A percentile compares a stretch with the other conserved stretches of the same genome.
These are phyloP conservation scores for Penicillium cosmopolitanum DNA, from an alignment of 495 filamentous ascomycete species.

Conservation along the genomic window DNA sequence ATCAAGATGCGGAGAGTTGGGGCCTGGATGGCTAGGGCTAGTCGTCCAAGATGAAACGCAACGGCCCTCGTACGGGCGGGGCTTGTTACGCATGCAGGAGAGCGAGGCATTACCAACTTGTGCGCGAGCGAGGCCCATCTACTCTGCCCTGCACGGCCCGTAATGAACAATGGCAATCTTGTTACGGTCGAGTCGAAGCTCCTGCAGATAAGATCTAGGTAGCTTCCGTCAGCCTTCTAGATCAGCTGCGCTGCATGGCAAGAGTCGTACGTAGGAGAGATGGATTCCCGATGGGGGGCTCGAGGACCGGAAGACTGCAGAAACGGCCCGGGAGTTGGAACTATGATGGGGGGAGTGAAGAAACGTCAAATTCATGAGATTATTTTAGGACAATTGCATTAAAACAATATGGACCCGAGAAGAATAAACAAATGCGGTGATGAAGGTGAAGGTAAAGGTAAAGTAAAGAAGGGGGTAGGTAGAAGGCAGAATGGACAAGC, in stretches of 20 bases:
- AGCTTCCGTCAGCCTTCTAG: slow-evolving; percentile 1
- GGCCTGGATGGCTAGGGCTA: slow-evolving; percentile 2
- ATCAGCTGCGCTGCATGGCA: background rate
- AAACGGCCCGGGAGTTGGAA: background rate
- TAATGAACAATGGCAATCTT: too few species aligned
- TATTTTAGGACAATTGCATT: slow-evolving; percentile 29
- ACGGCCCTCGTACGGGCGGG: slow-evolving; percentile 25
- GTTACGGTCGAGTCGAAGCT: slow-evolving; percentile 20
- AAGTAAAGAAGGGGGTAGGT: background rate
- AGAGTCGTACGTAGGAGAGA: background rate
- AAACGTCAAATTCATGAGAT: slow-evolving; percentile 16
- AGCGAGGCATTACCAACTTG: slow-evolving; percentile 4
- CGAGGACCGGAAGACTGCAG: slow-evolving; percentile 18
- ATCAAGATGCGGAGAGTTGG: slow-evolving; percentile 31
- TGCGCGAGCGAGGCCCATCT: background rate
- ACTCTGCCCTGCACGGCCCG: background rate
- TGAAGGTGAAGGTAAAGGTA: background rate
- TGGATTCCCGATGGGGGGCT: slow-evolving; percentile 10
- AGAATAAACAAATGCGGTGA: slow-evolving; percentile 20
- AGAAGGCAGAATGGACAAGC: slow-evolving; percentile 18
- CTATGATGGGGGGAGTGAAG: background rate
- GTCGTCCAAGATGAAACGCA: slow-evolving; percentile 31
- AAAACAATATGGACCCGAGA: slow-evolving; percentile 37
- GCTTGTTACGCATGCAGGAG: slow-evolving; percentile 20
- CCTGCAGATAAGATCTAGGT: slow-evolving; percentile 6